Percentiles rank a stretch among this genome's conserved stretches.
Conservation (phyloP, 768 basidiomycete species). For the Flagelloscypha sp. region DNA sequence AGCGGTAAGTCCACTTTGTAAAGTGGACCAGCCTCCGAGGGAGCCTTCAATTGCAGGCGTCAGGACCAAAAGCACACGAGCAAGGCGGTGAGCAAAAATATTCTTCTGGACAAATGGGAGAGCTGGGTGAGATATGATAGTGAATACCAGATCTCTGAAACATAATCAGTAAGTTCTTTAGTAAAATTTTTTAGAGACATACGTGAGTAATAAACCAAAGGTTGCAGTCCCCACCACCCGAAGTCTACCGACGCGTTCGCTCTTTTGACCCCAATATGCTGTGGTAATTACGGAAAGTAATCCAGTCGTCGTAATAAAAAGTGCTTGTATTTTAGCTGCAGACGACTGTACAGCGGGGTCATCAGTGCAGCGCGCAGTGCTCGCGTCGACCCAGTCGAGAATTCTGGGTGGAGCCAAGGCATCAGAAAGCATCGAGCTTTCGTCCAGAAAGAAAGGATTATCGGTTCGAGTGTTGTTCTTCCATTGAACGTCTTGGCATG, state of each 20-base stretch:
- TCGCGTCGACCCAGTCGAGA: constrained; percentile 2
- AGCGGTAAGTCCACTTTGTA: constrained; percentile 70
- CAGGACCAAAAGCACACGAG: constrained; percentile 68
- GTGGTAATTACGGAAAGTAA: constrained; percentile 76
- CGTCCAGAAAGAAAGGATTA: constrained; percentile 14
- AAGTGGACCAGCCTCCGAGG: constrained; percentile 74
- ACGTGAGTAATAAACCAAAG: constrained; percentile 45
- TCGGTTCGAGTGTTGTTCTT: constrained; percentile 22
- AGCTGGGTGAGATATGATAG: constrained; percentile 67
- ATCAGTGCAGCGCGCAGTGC: constrained; percentile 22
- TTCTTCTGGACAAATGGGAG: constrained; percentile 52
- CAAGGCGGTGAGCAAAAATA: no score
- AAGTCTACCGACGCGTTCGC: constrained; percentile 73
- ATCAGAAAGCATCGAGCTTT: constrained; percentile 5
- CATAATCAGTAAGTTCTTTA: constrained; percentile 6
- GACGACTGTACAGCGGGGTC: constrained; percentile 59
- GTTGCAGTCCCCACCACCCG: constrained; percentile 66
- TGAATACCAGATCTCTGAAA: constrained; percentile 72
- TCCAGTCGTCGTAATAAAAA: constrained; percentile 76
- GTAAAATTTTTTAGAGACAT: constrained; percentile 6
- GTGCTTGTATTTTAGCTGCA: constrained; percentile 64
- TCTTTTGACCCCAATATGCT: constrained; percentile 83
- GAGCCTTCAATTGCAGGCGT: constrained; percentile 79
- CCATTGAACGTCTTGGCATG: constrained; percentile 52
- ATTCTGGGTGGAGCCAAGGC: constrained; percentile 2